Percentiles rank a stretch among this genome's conserved stretches.
Conservation (phyloP, 371 early-diverging fungal genomes). For the Lichtheimia corymbifera region DNA sequence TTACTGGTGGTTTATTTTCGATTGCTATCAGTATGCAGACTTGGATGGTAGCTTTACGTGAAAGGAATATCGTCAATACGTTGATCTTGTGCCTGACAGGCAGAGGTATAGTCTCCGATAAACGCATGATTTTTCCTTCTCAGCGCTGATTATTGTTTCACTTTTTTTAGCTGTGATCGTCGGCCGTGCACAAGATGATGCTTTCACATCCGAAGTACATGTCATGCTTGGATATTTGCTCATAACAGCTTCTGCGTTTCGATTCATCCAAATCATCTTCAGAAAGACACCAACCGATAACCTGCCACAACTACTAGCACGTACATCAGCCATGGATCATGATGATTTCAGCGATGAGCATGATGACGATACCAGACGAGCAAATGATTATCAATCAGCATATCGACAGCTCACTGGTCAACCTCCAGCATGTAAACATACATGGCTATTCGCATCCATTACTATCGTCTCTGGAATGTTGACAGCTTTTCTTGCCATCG, state of each 20-base stretch:
- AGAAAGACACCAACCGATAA: constrained; percentile 44
- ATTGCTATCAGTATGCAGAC: constrained; percentile 23
- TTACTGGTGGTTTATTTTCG: constrained; percentile 28
- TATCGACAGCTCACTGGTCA: constrained; percentile 21
- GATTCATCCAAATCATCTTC: constrained; percentile 39
- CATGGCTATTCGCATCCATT: constrained; percentile 35
- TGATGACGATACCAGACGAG: constrained; percentile 7
- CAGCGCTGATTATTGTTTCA: not conserved
- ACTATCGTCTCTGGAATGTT: constrained; percentile 35
- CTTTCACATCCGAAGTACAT: constrained; percentile 31
- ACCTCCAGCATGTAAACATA: constrained; percentile 29
- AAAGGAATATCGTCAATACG: constrained; percentile 26
- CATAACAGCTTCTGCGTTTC: constrained; percentile 32
- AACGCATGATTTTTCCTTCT: no score
- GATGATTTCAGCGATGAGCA: constrained; percentile 19
- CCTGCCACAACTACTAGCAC: constrained; percentile 36
- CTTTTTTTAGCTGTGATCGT: constrained; percentile 17
- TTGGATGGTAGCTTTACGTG: constrained; percentile 27
- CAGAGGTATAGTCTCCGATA: constrained; percentile 13
- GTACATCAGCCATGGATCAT: constrained; percentile 16
- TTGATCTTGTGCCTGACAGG: constrained; percentile 27
- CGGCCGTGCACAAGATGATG: constrained; percentile 22
- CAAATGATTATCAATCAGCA: constrained; percentile 10
- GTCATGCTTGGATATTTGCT: constrained; percentile 37
- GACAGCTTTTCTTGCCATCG: constrained; percentile 29